phyloP scores from a whole-genome alignment of 495 filamentous ascomycete species.

The Aspergillus incahuasiensis region DNA sequence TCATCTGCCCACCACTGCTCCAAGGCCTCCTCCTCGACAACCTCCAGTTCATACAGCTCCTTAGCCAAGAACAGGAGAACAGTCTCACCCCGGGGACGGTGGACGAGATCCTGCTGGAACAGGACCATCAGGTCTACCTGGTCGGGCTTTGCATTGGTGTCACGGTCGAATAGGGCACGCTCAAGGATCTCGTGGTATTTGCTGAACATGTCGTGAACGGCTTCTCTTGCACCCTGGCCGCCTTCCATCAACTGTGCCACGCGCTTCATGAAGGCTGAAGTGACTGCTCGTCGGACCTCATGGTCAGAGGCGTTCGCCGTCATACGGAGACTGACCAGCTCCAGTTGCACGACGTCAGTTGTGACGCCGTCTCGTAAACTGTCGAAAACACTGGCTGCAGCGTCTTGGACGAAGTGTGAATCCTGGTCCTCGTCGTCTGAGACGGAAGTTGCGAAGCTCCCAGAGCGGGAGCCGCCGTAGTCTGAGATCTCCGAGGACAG shows the following conservation, averaged over 20 bases:
- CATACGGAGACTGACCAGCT: constrained; percentile 85
- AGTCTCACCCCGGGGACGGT: constrained; percentile 54
- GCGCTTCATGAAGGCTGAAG: constrained; percentile 76
- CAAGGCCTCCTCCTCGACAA: constrained; percentile 85
- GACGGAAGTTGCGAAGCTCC: constrained; percentile 49
- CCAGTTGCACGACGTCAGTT: constrained; percentile 81
- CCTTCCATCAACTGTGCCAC: constrained; percentile 66
- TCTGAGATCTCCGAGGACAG: constrained; percentile 50
- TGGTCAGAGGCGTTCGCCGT: constrained; percentile 82
- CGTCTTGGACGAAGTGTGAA: constrained; percentile 80
- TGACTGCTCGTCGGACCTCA: constrained; percentile 81
- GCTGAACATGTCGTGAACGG: constrained; percentile 57
- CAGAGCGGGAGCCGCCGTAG: constrained; percentile 38
- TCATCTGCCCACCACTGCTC: constrained; percentile 82
- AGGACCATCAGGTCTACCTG: constrained; percentile 82
- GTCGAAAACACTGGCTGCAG: constrained; percentile 76
- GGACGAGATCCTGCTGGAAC: constrained; percentile 71
- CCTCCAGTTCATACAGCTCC: constrained; percentile 76
- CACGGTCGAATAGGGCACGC: constrained; percentile 54
- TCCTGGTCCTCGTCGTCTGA: constrained; percentile 59
- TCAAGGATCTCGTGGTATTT: constrained; percentile 55
- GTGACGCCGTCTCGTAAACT: constrained; percentile 68
- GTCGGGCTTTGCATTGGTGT: constrained; percentile 55
- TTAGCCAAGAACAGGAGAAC: constrained; percentile 72
- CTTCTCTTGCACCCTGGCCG: constrained; percentile 55